phyloP scores from a whole-genome alignment of 768 basidiomycete genomes.

The Harrya chromipes region DNA sequence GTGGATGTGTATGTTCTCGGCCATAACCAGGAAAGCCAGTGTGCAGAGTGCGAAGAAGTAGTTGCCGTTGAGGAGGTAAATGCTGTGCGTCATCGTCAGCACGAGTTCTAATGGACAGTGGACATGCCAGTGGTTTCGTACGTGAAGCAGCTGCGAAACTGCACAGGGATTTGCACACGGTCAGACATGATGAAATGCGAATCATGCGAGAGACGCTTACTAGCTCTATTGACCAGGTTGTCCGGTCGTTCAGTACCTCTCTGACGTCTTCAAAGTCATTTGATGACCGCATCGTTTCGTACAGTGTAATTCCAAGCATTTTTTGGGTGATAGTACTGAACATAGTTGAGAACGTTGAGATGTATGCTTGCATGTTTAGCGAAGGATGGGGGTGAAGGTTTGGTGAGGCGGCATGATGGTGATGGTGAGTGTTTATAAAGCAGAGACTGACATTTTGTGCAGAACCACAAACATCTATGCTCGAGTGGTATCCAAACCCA shows the following conservation, averaged over 20 bases:
- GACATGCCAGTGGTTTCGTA: background rate
- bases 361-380: slow-evolving; percentile 5
- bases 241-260: slow-evolving; percentile 11
- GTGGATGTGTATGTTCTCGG: slow-evolving; percentile 17
- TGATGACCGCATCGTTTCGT: slow-evolving; percentile 16
- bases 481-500: too few species aligned
- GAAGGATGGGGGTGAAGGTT: background rate
- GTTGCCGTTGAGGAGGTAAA: slow-evolving; percentile 10
- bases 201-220: slow-evolving; percentile 5
- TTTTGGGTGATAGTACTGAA: background rate
- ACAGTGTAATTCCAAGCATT: slow-evolving; percentile 13
- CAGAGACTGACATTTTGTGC: too few species aligned
- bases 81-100: slow-evolving; percentile 14
- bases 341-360: slow-evolving; percentile 2
- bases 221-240: slow-evolving; percentile 21
- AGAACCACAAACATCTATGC: too few species aligned
- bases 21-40: slow-evolving; percentile 15
- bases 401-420: background rate
- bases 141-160: slow-evolving; percentile 10
- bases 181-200: background rate
- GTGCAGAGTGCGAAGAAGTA: slow-evolving; percentile 11
- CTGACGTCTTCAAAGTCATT: slow-evolving; percentile 23
- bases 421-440: too few species aligned
- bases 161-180: background rate
- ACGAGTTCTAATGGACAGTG: background rate